A percentile compares a stretch with the other conserved stretches of the same genome.
Conservation (phyloP, 2,329 filamentous ascomycete species). For the Elsinoe batatas region DNA sequence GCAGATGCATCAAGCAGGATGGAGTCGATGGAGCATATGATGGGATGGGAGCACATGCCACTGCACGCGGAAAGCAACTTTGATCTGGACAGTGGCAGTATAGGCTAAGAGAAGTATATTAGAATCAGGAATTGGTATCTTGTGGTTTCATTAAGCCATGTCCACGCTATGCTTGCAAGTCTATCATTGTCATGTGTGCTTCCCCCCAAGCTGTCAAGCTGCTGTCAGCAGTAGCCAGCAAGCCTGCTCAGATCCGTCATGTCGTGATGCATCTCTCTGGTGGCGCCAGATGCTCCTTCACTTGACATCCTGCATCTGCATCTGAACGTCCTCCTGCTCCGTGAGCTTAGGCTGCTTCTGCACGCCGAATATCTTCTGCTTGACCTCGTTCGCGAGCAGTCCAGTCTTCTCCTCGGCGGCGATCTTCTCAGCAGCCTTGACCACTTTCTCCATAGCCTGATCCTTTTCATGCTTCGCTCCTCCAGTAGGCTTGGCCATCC, state of each 20-base stretch:
- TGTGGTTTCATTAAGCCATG: neutral
- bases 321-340: slow-evolving; percentile 12
- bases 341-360: slow-evolving; percentile 17
- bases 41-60: neutral
- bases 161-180: slow-evolving; percentile 2
- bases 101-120: neutral
- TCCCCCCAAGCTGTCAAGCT: neutral
- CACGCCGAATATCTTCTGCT: slow-evolving; percentile 48
- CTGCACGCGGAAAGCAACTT: neutral
- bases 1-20: neutral
- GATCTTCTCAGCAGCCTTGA: slow-evolving; percentile 52
- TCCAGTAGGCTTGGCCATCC: slow-evolving; percentile 18
- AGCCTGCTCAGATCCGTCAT: neutral
- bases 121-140: neutral
- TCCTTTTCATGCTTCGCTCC: slow-evolving; percentile 27
- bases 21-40: neutral
- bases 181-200: neutral
- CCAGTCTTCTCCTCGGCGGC: slow-evolving; percentile 54
- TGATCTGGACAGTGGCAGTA: neutral
- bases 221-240: too few species aligned
- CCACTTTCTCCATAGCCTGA: slow-evolving; percentile 49
- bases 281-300: neutral
- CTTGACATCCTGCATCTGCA: slow-evolving; percentile 18
- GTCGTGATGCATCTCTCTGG: neutral
- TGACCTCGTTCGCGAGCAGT: slow-evolving; percentile 52